Base-by-base conservation (phyloP, 495 filamentous ascomycete genomes). In the Pseudevernia furfuracea region DNA sequence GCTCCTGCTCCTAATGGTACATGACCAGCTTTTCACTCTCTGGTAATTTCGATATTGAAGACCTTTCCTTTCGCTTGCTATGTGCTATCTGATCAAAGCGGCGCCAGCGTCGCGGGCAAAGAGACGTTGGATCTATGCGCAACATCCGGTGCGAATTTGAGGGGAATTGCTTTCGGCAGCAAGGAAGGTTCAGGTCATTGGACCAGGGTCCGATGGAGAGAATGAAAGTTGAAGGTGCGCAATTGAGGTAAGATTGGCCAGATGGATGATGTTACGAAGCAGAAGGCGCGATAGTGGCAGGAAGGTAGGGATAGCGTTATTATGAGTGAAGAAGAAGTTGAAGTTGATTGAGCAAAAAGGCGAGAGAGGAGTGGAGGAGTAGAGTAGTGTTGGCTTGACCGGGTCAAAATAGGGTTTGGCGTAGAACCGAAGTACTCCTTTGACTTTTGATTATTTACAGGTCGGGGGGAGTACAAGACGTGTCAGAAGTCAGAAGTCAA, bases 81-180 rank as follows among this genome's bases (percentile, higher is more conserved):
- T 62, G 57, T 39, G 52, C 46, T 59, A 61, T 56, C 25, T 52
- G 67, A 65, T 66, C 59, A 34, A 58, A 65, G 70, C 70, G 70
- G 67, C 68, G 68, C 65, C 66, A 63, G 66, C 66, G 66, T 68
- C 63, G 70, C 68, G 62, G 62, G 59, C 67, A 67, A 58, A 61
- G 59, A 58, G 49, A 61, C 23, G 56, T 67, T 38, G 49, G 46
- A 48, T 68, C 66, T 70, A 71, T 59, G 70, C 68, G 66, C 70
- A 70, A 68, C 68, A 71, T 71, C 63, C 68, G 68, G 69, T 69
- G 61, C 60, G 61, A 61, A 34, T 17, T 37, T 48, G 48, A 56
- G 39, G 55, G 30, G 36, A 43, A 28, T n/a, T 55, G 30, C 43
- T 36, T 48, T n/a, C 4, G 25, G 11, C 15, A 34, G 48, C 25